Conservation (phyloP, 768 basidiomycete genomes). For the Mrakia frigida region DNA sequence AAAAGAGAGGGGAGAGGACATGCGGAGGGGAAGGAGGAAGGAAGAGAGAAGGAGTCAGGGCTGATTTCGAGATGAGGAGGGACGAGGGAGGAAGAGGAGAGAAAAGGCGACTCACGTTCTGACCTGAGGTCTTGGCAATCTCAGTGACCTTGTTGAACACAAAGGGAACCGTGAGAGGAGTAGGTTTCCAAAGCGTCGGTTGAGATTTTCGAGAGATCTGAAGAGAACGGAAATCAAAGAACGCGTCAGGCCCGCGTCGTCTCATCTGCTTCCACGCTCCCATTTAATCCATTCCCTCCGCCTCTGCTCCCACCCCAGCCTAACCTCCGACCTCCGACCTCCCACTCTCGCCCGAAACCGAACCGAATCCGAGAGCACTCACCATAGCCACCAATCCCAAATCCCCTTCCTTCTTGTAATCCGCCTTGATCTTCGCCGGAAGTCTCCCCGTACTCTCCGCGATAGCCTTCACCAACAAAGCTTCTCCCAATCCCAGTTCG, state of each 20-base stretch:
- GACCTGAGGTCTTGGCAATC: conserved; percentile 78
- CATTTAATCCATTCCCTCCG: too few relatives aligned
- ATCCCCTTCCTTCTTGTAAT: conserved; percentile 91
- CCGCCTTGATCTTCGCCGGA: conserved; percentile 72
- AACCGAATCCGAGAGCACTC: conserved; percentile 36
- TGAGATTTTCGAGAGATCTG: conserved; percentile 87
- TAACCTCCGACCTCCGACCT: too few relatives aligned
- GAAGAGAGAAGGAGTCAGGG: neutral
- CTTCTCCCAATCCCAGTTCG: conserved; percentile 94
- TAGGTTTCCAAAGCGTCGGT: conserved; percentile 89
- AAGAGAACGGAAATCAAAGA: neutral
- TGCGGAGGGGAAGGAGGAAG: too few relatives aligned
- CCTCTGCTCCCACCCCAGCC: neutral
- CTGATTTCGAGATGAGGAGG: neutral
- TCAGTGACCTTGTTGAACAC: conserved; percentile 88
- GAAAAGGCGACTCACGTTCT: conserved; percentile 55
- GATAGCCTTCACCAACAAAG: conserved; percentile 88
- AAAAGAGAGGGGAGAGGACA: too few relatives aligned
- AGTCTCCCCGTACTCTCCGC: conserved; percentile 91
- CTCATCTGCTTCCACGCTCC: neutral
- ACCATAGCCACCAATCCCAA: conserved; percentile 96
- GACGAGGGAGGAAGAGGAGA: neutral
- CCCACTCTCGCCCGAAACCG: too few relatives aligned
- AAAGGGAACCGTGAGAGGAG: conserved; percentile 75
- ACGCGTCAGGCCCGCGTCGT: neutral